Conservation (phyloP, 31 red algal species). For the Endocladia muricata region DNA sequence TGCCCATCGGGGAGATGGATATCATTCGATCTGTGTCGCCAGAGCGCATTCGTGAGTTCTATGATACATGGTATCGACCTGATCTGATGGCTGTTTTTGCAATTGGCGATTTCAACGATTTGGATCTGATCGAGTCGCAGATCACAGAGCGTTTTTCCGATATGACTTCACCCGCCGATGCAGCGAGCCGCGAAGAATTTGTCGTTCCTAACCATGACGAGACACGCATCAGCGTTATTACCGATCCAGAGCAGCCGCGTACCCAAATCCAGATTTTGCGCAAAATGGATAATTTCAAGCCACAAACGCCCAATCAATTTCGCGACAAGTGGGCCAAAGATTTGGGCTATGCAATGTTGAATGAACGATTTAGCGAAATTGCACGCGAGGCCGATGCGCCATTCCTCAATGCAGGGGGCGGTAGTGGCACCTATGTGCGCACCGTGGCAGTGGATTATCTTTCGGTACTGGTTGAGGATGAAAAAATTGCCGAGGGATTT, state of each 20-base stretch:
- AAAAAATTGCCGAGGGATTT: background rate
- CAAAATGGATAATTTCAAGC: too few species aligned
- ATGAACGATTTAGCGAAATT: too few species aligned
- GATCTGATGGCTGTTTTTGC: slow-evolving; percentile 9
- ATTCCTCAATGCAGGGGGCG: too few species aligned
- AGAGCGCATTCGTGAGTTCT: background rate
- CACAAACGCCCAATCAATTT: too few species aligned
- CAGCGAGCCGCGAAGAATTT: background rate
- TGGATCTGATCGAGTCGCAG: background rate
- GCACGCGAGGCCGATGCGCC: too few species aligned
- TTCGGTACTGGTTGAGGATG: background rate
- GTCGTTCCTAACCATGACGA: background rate
- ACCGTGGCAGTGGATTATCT: background rate
- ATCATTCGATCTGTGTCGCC: background rate
- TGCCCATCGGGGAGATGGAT: slow-evolving; percentile 4
- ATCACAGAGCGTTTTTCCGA: background rate
- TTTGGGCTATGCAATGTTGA: too few species aligned
- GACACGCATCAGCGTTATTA: background rate
- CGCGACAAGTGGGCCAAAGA: too few species aligned
- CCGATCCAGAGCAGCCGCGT: too few species aligned
- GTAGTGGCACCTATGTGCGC: background rate
- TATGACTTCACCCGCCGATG: background rate
- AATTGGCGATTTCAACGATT: slow-evolving; percentile 2
- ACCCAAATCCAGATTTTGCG: too few species aligned
- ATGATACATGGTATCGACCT: slow-evolving; percentile 16